These are phyloP conservation scores for Gliomastix tumulicola DNA, from an alignment of 2,329 filamentous ascomycete genomes.

Conservation along the genomic window DNA sequence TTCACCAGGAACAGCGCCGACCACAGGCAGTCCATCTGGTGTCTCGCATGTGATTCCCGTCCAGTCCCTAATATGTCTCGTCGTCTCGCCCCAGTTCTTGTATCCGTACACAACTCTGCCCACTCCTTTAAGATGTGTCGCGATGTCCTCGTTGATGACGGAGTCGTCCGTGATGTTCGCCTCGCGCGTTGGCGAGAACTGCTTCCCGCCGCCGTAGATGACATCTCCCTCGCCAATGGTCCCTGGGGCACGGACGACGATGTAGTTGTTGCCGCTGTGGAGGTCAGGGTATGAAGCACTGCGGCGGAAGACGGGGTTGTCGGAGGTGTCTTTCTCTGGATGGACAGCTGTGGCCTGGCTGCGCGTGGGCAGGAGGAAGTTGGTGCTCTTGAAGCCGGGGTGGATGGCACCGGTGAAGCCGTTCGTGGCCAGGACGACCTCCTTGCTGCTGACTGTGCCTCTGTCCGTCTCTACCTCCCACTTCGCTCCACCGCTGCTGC, in stretches of 20 bases:
- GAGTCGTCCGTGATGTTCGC: conserved; percentile 41
- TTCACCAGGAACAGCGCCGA: conserved; percentile 38
- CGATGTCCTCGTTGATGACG: conserved; percentile 39
- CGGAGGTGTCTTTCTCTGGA: conserved; percentile 17
- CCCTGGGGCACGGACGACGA: conserved; percentile 19
- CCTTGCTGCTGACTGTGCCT: conserved; percentile 30
- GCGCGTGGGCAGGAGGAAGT: conserved; percentile 37
- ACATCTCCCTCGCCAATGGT: conserved; percentile 18
- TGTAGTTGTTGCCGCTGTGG: conserved; percentile 28
- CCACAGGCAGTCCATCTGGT: conserved; percentile 43
- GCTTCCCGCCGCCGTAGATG: conserved; percentile 12
- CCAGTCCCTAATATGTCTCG: conserved; percentile 39
- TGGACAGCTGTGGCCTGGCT: conserved; percentile 40
- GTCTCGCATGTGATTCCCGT: conserved; percentile 52
- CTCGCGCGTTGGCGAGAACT: conserved; percentile 15
- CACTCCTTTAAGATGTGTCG: conserved; percentile 34
- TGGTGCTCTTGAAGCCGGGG: conserved; percentile 30
- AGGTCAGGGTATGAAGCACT: conserved; percentile 15
- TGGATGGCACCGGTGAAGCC: conserved; percentile 40
- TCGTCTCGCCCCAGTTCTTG: conserved; percentile 35
- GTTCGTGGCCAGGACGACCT: conserved; percentile 46
- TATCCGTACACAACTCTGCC: conserved; percentile 34
- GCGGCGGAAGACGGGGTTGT: conserved; percentile 10
- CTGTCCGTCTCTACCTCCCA: conserved; percentile 34
- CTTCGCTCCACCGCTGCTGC: conserved; percentile 6